Percentiles rank a stretch among this genome's conserved stretches.
Conservation (phyloP, 2,329 filamentous ascomycete genomes). For the Neofusicoccum umdonicola region DNA sequence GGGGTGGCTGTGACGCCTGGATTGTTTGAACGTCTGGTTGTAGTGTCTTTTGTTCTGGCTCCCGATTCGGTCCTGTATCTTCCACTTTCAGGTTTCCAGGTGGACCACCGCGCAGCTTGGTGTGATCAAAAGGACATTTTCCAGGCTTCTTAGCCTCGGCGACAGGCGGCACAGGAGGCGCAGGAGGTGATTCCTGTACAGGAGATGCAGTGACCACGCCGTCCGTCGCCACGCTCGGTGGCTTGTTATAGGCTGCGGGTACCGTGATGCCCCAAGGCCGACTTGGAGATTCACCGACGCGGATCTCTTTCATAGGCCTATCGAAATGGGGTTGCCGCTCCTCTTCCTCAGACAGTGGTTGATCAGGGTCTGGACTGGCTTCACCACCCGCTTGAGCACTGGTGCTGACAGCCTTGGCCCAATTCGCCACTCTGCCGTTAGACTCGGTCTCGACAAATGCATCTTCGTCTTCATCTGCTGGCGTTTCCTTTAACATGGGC, state of each 20-base stretch:
- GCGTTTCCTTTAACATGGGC: constrained; percentile 65
- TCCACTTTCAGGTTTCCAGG: constrained; percentile 9
- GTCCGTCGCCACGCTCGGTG: constrained; percentile 37
- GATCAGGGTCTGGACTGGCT: constrained; percentile 25
- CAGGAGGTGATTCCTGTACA: constrained; percentile 44
- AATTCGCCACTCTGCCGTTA: constrained; percentile 75
- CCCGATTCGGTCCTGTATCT: not conserved
- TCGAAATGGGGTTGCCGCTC: constrained; percentile 75
- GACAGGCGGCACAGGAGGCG: constrained; percentile 6
- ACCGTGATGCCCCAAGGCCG: constrained; percentile 90
- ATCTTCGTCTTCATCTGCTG: constrained; percentile 45
- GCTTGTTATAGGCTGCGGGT: constrained; percentile 54
- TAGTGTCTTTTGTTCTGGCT: constrained; percentile 5
- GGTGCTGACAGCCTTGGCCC: constrained; percentile 74
- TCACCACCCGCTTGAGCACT: constrained; percentile 46
- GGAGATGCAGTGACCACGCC: constrained; percentile 41
- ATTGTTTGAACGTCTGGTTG: constrained; percentile 12
- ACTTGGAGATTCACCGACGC: constrained; percentile 91
- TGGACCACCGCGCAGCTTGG: constrained; percentile 12
- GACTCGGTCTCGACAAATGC: constrained; percentile 46
- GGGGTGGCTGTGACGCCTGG: not conserved
- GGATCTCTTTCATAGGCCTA: constrained; percentile 78
- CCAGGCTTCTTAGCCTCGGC: not conserved
- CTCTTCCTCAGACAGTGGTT: constrained; percentile 46
- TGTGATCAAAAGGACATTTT: constrained; percentile 21